These are phyloP conservation scores for Circinella minor DNA, from an alignment of 371 early-diverging fungal genomes.

Conservation along the genomic window DNA sequence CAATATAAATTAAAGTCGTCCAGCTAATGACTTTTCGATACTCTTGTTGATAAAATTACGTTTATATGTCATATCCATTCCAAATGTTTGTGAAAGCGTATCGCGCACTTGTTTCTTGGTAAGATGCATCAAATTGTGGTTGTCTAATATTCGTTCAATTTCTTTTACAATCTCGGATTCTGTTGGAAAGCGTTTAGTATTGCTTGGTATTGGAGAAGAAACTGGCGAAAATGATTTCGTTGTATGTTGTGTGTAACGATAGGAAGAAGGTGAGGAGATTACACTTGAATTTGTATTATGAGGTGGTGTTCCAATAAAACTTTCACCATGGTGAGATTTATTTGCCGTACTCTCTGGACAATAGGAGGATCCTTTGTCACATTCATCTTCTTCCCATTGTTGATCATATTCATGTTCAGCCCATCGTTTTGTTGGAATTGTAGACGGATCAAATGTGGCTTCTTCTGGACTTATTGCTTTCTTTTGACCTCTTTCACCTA, in stretches of 20 bases:
- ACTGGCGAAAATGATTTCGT: neutral
- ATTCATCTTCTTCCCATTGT: slow-evolving; percentile 11
- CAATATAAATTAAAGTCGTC: slow-evolving; percentile 7
- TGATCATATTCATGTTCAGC: slow-evolving; percentile 76
- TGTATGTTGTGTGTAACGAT: neutral
- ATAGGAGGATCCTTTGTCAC: neutral
- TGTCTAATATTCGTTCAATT: slow-evolving; percentile 77
- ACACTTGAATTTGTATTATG: neutral
- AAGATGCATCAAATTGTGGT: slow-evolving; percentile 75
- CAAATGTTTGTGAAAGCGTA: slow-evolving; percentile 74
- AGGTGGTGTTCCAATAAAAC: no score
- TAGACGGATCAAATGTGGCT: slow-evolving; percentile 82
- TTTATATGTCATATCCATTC: slow-evolving; percentile 77
- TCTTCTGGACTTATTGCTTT: slow-evolving; percentile 61
- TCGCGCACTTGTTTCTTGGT: slow-evolving; percentile 90
- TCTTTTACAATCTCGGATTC: slow-evolving; percentile 70
- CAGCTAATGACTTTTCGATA: slow-evolving; percentile 62
- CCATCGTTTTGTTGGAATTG: slow-evolving; percentile 89
- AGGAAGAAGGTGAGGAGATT: neutral
- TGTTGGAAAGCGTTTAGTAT: neutral
- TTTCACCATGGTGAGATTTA: neutral
- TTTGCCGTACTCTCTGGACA: neutral
- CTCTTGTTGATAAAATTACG: slow-evolving; percentile 89
- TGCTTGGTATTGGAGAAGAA: neutral
- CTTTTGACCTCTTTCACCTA: slow-evolving; percentile 75